phyloP scores from a whole-genome alignment of 2,329 filamentous ascomycete genomes.

The Cylindrodendrum hubeiense region DNA sequence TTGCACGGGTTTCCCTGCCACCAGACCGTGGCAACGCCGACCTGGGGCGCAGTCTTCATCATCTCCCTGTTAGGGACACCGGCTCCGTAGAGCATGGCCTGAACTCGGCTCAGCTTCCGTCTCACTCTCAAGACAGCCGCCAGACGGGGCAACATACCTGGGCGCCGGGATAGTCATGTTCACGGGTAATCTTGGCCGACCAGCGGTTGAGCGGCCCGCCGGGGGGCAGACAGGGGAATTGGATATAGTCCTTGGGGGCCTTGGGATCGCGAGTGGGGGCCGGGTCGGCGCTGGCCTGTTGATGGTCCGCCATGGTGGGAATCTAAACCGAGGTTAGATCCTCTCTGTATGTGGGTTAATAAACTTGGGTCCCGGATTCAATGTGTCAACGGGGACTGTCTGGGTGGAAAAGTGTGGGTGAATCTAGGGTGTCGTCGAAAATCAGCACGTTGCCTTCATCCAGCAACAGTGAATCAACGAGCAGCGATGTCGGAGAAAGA shows the following conservation, averaged over 20 bases:
- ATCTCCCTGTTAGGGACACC: slow-evolving; percentile 85
- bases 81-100: slow-evolving; percentile 96
- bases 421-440: not conserved
- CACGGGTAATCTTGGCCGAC: slow-evolving; percentile 84
- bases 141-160: slow-evolving; percentile 67
- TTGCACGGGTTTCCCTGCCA: slow-evolving; percentile 99
- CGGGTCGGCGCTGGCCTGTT: slow-evolving; percentile 29
- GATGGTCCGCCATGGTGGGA: slow-evolving; percentile 43
- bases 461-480: not conserved
- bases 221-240: slow-evolving; percentile 64
- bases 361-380: too few species aligned
- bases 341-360: not conserved
- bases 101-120: slow-evolving; percentile 11
- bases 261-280: slow-evolving; percentile 55
- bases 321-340: not conserved
- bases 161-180: slow-evolving; percentile 91
- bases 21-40: slow-evolving; percentile 93
- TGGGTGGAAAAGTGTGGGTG: not conserved
- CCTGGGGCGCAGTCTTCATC: slow-evolving; percentile 92
- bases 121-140: not conserved
- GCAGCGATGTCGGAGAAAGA: slow-evolving; percentile 29
- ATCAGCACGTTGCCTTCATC: not conserved
- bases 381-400: too few species aligned
- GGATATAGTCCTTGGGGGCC: slow-evolving; percentile 64
- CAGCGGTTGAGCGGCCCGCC: slow-evolving; percentile 81